Conservation (phyloP, 169 alveolate species). For the Miamiensis avidus region DNA sequence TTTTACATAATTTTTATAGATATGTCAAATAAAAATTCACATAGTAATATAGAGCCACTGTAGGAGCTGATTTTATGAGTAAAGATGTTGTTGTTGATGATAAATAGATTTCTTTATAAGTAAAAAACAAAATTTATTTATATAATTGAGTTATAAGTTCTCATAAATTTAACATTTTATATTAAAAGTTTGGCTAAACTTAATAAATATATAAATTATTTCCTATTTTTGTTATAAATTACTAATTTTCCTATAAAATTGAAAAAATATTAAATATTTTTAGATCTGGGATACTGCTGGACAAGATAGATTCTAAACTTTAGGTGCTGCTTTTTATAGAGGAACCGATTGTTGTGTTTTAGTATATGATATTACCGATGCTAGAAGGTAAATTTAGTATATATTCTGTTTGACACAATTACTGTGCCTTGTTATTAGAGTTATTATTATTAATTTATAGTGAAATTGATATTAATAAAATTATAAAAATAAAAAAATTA, state of each 20-base stretch:
- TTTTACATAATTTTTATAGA: constrained; percentile 6
- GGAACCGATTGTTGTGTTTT: constrained; percentile 99
- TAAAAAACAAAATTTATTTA: too few species aligned
- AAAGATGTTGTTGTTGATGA: constrained; percentile 96
- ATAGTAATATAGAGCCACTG: constrained; percentile 97
- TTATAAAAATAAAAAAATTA: too few species aligned
- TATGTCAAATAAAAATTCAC: constrained; percentile 96
- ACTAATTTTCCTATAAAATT: not conserved
- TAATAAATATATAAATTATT: too few species aligned
- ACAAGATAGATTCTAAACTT: constrained; percentile 97
- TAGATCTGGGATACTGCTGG: constrained; percentile 98
- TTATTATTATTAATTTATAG: too few species aligned
- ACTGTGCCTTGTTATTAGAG: too few species aligned
- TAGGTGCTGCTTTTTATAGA: constrained; percentile 98
- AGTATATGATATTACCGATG: constrained; percentile 94
- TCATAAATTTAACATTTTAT: too few species aligned
- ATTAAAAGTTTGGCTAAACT: too few species aligned
- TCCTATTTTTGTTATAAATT: too few species aligned
- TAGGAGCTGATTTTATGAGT: constrained; percentile 99
- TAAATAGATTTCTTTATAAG: constrained; percentile 95
- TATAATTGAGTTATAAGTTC: too few species aligned
- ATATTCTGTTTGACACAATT: not conserved
- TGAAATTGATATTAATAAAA: too few species aligned
- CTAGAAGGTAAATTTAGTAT: constrained; percentile 66
- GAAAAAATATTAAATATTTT: not conserved